Evolutionary conservation across 805 yeast species (phyloP), one percentile per base, ranked within the genome.

Genomic region (Sugiyamaella qingdaonensis): DNA sequence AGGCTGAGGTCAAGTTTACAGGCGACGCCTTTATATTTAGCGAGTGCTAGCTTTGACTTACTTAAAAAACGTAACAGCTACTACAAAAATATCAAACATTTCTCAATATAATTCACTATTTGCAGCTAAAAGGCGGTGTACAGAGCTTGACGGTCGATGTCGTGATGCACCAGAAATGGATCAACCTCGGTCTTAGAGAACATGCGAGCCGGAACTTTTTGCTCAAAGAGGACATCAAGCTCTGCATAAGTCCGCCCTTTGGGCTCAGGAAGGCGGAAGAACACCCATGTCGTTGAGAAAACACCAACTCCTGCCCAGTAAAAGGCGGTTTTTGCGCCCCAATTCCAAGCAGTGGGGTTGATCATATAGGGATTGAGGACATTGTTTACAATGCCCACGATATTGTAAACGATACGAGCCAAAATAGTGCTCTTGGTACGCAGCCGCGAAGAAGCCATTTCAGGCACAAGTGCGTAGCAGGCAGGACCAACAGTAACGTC

Each of bases 261-360:
- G 32, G 84, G 77, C 63, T 82, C 87, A 13, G 87, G 86, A 49
- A 81, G 68, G 42, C 77, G 76, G 64, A 78, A 75, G 64, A 68
- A 75, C 32, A 72, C 67, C 79, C 80, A 78, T 42, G 67, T 55
- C 2, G 74, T 13, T 10, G 68, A 59, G 2, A 64, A 1, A 2
- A 67, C 31, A 18, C 66, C 62, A 5, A 61, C 58, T 0, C 73
- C 80, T 43, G 72, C 74, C 73, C 77, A 70, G 50, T 77, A 68
- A 58, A 74, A 74, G 2, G 74, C 80, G 32, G 77, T 72, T 57
- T 77, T 76, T 16, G 75, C 78, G 24, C 73, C 73, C 74, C 75
- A 69, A 57, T 78, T 70, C 57, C 77, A 76, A 31, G 68, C 68
- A 10, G 65, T 64, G 1, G 79, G 74, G 56, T 77, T 78, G 56